These are phyloP conservation scores for Porogramme epimiltina DNA, from an alignment of 1,284 basidiomycete genomes.

Conservation along the genomic window DNA sequence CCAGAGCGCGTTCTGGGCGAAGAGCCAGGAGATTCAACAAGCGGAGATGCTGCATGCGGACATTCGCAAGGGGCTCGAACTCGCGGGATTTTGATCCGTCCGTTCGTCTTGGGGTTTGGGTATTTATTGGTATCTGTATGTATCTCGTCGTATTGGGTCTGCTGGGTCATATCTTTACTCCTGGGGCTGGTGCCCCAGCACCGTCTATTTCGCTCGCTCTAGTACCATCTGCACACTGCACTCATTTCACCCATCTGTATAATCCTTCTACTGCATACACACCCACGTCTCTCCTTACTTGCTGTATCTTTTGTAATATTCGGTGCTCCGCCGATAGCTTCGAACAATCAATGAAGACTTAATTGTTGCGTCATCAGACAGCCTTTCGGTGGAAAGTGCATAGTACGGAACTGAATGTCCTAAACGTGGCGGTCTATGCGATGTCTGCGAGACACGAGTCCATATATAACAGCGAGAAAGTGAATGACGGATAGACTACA, in stretches of 20 bases:
- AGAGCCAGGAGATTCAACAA: conserved; percentile 61
- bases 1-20: conserved; percentile 53
- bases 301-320: conserved; percentile 1
- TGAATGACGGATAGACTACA: conserved; percentile 23
- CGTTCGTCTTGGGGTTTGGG: background rate
- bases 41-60: conserved; percentile 61
- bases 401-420: too few relatives aligned
- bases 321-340: too few relatives aligned
- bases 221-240: too few relatives aligned
- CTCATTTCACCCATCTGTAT: conserved; percentile 11
- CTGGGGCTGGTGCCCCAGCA: conserved; percentile 11
- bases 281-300: background rate
- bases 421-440: background rate
- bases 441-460: conserved; percentile 15
- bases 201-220: background rate
- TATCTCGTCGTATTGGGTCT: background rate
- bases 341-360: too few relatives aligned
- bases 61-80: conserved; percentile 61
- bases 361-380: too few relatives aligned
- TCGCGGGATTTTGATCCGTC: conserved; percentile 52
- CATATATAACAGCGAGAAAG: conserved; percentile 21
- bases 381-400: too few relatives aligned
- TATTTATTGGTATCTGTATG: conserved; percentile 20
- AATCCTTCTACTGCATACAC: background rate
- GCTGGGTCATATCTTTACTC: background rate